Percentiles rank a stretch among this genome's conserved stretches.
These are phyloP conservation scores for Aspergillus costaricaensis DNA, from an alignment of 2,329 filamentous ascomycete species.

Conservation along the genomic window DNA sequence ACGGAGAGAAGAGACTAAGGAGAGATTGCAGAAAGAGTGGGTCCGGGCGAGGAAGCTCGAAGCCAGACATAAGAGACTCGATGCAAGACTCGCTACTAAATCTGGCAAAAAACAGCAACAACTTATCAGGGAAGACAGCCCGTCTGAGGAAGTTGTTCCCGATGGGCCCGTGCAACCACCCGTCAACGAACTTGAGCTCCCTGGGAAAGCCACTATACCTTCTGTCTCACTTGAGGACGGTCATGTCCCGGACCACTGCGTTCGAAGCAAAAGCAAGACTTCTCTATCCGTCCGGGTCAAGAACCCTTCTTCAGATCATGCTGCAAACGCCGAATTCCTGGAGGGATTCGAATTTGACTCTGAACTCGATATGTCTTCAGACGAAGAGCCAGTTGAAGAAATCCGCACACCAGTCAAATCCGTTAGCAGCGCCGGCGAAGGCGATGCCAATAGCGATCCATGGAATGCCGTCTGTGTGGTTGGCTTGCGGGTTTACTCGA, in stretches of 20 bases:
- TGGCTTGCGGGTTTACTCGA: constrained; percentile 59
- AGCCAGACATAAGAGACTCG: constrained; percentile 33
- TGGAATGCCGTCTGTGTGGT: constrained; percentile 66
- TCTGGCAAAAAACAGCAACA: constrained; percentile 6
- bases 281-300: constrained; percentile 9
- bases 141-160: constrained; percentile 21
- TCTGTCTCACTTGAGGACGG: constrained; percentile 32
- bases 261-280: neutral
- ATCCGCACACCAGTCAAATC: constrained; percentile 9
- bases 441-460: constrained; percentile 39
- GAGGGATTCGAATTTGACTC: constrained; percentile 47
- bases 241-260: constrained; percentile 17
- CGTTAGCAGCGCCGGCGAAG: constrained; percentile 15
- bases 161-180: constrained; percentile 31
- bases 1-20: constrained; percentile 41
- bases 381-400: constrained; percentile 28
- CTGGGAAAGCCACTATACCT: constrained; percentile 26
- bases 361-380: constrained; percentile 43
- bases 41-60: constrained; percentile 42
- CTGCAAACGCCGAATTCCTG: constrained; percentile 38
- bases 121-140: constrained; percentile 1
- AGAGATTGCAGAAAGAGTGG: constrained; percentile 43
- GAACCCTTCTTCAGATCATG: constrained; percentile 22
- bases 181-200: constrained; percentile 15
- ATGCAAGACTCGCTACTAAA: constrained; percentile 29